Evolutionary conservation across 495 filamentous ascomycete species (phyloP).

Genomic region (Penicillium paxilli): DNA sequence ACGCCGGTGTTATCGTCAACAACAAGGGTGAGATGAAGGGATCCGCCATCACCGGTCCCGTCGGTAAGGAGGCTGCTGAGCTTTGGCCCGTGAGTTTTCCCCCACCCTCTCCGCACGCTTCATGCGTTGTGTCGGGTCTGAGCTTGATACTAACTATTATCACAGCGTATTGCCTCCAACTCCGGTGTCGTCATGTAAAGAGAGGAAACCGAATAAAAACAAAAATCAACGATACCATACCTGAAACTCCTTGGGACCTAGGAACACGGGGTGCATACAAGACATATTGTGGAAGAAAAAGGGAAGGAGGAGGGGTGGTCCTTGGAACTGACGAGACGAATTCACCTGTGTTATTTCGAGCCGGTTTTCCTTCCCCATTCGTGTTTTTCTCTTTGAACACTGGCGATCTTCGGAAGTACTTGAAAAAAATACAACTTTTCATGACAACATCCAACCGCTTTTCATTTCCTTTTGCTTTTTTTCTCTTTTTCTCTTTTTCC

Average conservation of each 20-base stretch:
- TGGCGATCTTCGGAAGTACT: slow-evolving; percentile 31
- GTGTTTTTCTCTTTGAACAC: slow-evolving; percentile 28
- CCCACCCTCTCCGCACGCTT: background rate
- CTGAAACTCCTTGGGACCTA: slow-evolving; percentile 33
- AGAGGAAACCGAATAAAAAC: slow-evolving; percentile 35
- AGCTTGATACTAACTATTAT: slow-evolving; percentile 37
- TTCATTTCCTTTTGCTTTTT: too few relatives aligned
- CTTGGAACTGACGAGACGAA: slow-evolving; percentile 32
- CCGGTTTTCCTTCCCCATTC: slow-evolving; percentile 31
- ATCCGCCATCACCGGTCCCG: slow-evolving; percentile 96
- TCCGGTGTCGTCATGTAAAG: slow-evolving; percentile 99
- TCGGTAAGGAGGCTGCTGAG: slow-evolving; percentile 99
- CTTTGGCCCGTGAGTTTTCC: slow-evolving; percentile 69
- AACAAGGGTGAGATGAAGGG: slow-evolving; percentile 99
- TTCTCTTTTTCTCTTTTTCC: too few relatives aligned
- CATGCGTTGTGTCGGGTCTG: background rate
- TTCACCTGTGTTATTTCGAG: slow-evolving; percentile 32
- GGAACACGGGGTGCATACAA: slow-evolving; percentile 32
- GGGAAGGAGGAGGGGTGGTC: slow-evolving; percentile 19
- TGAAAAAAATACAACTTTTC: slow-evolving; percentile 23
- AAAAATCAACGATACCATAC: slow-evolving; percentile 45
- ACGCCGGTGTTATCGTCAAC: slow-evolving; percentile 99
- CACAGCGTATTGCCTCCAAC: slow-evolving; percentile 93
- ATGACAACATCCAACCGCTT: slow-evolving; percentile 13
- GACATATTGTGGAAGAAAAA: slow-evolving; percentile 28